Evolutionary conservation across 768 basidiomycete species (phyloP).

Genomic region (Paxillus rubicundulus): DNA sequence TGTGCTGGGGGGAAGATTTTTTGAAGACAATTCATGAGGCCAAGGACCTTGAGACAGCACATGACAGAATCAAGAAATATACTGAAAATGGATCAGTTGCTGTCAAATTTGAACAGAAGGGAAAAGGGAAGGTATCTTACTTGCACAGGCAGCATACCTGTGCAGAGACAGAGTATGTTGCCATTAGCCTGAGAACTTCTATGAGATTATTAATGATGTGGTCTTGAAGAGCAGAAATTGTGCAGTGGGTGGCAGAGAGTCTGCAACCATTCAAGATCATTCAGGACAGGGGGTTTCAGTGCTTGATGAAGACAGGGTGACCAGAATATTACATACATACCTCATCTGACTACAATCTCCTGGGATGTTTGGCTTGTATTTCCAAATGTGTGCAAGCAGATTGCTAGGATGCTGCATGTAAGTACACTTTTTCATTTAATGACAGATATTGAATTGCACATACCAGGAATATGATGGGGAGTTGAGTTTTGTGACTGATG

Average conservation of each 20-base stretch:
- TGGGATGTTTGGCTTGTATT: constrained; percentile 19
- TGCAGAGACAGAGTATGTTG: constrained; percentile 21
- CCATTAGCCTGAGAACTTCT: neutral
- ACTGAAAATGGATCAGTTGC: neutral
- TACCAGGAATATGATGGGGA: constrained; percentile 23
- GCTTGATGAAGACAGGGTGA: constrained; percentile 11
- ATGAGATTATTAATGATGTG: neutral
- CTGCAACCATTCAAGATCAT: constrained; percentile 23
- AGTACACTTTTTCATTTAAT: neutral
- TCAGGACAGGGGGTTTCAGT: constrained; percentile 16
- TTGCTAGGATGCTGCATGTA: constrained; percentile 15
- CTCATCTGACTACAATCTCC: constrained; percentile 13
- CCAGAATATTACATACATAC: constrained; percentile 12
- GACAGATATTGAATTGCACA: neutral
- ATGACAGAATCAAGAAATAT: neutral
- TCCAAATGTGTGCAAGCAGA: constrained; percentile 6
- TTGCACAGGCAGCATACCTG: constrained; percentile 26
- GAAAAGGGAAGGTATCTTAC: constrained; percentile 31
- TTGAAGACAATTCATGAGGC: neutral
- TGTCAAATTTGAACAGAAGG: constrained; percentile 4
- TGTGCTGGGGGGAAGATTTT: neutral
- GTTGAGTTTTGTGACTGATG: constrained; percentile 32
- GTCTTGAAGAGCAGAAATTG: constrained; percentile 20
- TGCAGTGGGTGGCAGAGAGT: constrained; percentile 24
- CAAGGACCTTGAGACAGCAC: neutral